Evolutionary conservation across 2,329 filamentous ascomycete genomes (phyloP).

Genomic region (Reticulascus tulasneorum): DNA sequence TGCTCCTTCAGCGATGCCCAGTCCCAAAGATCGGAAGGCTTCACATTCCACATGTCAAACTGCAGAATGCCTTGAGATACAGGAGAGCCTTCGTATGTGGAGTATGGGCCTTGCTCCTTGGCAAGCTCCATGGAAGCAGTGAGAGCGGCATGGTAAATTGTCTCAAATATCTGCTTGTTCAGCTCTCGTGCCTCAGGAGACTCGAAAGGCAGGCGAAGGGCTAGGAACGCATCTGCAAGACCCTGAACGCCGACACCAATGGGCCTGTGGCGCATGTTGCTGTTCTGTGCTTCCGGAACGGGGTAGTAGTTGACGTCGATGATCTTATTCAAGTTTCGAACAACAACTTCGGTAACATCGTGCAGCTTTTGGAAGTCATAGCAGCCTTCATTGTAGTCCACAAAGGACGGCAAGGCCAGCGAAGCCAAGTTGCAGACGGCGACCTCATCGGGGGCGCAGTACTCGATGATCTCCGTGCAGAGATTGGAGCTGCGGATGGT

Average conservation of each 20-base stretch:
- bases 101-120: conserved; percentile 77
- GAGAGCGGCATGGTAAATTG: conserved; percentile 93
- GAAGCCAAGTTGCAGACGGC: conserved; percentile 98
- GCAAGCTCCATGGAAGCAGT: conserved; percentile 86
- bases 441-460: conserved; percentile 94
- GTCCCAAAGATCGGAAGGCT: conserved; percentile 92
- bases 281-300: conserved; percentile 87
- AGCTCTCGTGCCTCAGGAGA: conserved; percentile 89
- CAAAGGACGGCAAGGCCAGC: conserved; percentile 83
- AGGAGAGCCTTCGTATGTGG: conserved; percentile 88
- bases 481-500: conserved; percentile 98
- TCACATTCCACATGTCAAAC: conserved; percentile 98
- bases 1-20: conserved; percentile 85
- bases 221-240: conserved; percentile 96
- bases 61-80: conserved; percentile 94
- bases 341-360: conserved; percentile 86
- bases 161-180: conserved; percentile 99
- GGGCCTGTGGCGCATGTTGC: conserved; percentile 95
- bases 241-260: conserved; percentile 97
- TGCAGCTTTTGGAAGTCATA: conserved; percentile 98
- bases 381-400: conserved; percentile 76
- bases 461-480: conserved; percentile 98
- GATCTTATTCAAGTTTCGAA: conserved; percentile 95
- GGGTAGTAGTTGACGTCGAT: conserved; percentile 99
- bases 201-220: conserved; percentile 93